phyloP scores from a whole-genome alignment of 495 filamentous ascomycete genomes.

The Physcia stellaris region DNA sequence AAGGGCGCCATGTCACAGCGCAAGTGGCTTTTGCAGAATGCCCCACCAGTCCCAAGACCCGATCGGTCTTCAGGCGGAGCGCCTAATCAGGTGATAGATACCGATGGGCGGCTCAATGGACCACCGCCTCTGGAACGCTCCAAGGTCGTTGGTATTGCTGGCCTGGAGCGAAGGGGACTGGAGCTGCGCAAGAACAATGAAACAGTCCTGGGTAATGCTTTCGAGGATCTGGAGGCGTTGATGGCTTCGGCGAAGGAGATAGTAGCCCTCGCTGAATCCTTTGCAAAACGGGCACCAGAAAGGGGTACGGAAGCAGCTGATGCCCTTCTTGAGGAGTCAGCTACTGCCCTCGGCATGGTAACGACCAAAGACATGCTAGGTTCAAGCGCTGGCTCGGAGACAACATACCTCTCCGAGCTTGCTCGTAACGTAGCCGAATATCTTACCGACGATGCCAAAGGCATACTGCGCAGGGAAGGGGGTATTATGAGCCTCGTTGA shows the following conservation, averaged over 20 bases:
- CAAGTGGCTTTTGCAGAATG: constrained; percentile 89
- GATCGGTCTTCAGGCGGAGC: constrained; percentile 20
- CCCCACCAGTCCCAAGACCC: constrained; percentile 74
- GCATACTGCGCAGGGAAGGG: constrained; percentile 69
- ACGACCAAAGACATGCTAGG: constrained; percentile 86
- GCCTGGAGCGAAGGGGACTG: constrained; percentile 69
- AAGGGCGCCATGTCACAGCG: constrained; percentile 79
- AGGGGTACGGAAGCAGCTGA: constrained; percentile 50
- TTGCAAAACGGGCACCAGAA: constrained; percentile 50
- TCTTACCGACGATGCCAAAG: constrained; percentile 75
- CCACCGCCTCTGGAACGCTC: constrained; percentile 25
- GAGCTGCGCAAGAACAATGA: constrained; percentile 85
- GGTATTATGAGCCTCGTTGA: constrained; percentile 93
- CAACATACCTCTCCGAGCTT: constrained; percentile 59
- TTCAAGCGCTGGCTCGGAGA: constrained; percentile 37
- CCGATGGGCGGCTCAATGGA: too few species aligned
- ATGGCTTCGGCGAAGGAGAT: constrained; percentile 97
- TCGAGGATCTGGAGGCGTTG: constrained; percentile 90
- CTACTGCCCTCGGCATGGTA: constrained; percentile 70
- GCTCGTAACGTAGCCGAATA: constrained; percentile 87
- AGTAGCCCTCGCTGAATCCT: constrained; percentile 79
- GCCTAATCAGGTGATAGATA: neutral
- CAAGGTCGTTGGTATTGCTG: constrained; percentile 77
- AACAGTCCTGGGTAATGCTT: constrained; percentile 80
- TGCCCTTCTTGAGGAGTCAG: constrained; percentile 67